Percentiles rank a stretch among this genome's conserved stretches.
phyloP scores from a whole-genome alignment of 352 stramenopile species.

The Globisporangium middletonii region DNA sequence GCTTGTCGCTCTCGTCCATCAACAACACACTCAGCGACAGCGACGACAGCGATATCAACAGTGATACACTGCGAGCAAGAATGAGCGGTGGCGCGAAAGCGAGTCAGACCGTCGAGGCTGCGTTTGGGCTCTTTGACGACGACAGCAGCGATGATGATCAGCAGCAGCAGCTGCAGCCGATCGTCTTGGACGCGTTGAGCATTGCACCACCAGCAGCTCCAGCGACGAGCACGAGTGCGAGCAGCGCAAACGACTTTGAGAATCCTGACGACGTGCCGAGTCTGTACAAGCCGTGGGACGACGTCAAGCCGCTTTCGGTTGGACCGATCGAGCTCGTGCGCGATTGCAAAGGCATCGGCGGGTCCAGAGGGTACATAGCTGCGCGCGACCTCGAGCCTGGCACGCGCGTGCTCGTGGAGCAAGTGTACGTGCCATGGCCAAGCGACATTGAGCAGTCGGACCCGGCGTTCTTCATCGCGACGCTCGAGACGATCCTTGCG shows the following conservation, averaged over 20 bases:
- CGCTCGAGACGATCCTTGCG: conserved; percentile 81
- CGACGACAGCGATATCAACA: conserved; percentile 5
- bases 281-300: conserved; percentile 68
- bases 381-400: conserved; percentile 69
- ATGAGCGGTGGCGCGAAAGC: background rate
- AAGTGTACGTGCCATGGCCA: conserved; percentile 88
- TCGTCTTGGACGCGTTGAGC: conserved; percentile 15
- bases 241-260: background rate
- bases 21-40: background rate
- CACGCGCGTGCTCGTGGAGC: conserved; percentile 88
- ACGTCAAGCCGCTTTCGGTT: conserved; percentile 75
- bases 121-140: conserved; percentile 81
- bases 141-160: conserved; percentile 66
- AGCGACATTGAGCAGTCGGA: conserved; percentile 74
- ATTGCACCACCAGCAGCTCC: conserved; percentile 9
- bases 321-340: conserved; percentile 69
- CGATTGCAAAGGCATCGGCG: conserved; percentile 54
- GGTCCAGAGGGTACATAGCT: conserved; percentile 87
- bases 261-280: conserved; percentile 16
- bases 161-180: conserved; percentile 19
- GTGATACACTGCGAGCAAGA: background rate
- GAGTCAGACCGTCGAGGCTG: conserved; percentile 57
- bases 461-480: conserved; percentile 81
- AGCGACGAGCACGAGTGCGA: background rate
- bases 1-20: background rate